These are phyloP conservation scores for Leccinum rimulosum DNA, from an alignment of 768 basidiomycete genomes.

Conservation along the genomic window DNA sequence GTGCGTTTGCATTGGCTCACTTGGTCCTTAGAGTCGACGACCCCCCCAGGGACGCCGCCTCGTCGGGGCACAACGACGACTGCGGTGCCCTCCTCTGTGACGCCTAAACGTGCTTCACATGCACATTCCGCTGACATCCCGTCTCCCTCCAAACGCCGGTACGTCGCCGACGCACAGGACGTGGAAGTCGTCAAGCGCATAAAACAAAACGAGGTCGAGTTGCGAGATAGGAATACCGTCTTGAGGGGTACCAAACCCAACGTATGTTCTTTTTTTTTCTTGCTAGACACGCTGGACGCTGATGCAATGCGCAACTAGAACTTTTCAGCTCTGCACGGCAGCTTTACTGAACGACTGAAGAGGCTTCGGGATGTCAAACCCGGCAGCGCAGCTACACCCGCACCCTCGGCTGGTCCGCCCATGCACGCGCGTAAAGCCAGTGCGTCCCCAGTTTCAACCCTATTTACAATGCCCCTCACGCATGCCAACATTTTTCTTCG, in stretches of 20 bases:
- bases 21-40: conserved; percentile 45
- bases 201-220: conserved; percentile 66
- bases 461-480: too few relatives aligned
- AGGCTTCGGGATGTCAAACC: conserved; percentile 67
- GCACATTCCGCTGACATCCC: conserved; percentile 27
- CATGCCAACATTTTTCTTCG: not conserved
- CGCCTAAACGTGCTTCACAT: conserved; percentile 22
- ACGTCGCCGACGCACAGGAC: conserved; percentile 76
- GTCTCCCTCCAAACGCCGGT: conserved; percentile 68
- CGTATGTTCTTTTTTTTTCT: conserved; percentile 42
- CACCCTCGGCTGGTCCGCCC: conserved; percentile 35
- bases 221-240: conserved; percentile 79
- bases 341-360: conserved; percentile 77
- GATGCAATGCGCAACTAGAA: conserved; percentile 51
- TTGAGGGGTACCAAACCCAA: conserved; percentile 81
- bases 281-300: not conserved
- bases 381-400: conserved; percentile 39
- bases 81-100: not conserved
- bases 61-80: conserved; percentile 24
- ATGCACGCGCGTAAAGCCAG: conserved; percentile 68
- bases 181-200: conserved; percentile 87
- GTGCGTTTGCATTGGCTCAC: not conserved
- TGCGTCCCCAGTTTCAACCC: conserved; percentile 32
- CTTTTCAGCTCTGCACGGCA: conserved; percentile 64
- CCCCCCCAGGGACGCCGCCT: conserved; percentile 60